Base-by-base conservation (phyloP, 495 filamentous ascomycete genomes). In the Saxophila tyrrhenica region DNA sequence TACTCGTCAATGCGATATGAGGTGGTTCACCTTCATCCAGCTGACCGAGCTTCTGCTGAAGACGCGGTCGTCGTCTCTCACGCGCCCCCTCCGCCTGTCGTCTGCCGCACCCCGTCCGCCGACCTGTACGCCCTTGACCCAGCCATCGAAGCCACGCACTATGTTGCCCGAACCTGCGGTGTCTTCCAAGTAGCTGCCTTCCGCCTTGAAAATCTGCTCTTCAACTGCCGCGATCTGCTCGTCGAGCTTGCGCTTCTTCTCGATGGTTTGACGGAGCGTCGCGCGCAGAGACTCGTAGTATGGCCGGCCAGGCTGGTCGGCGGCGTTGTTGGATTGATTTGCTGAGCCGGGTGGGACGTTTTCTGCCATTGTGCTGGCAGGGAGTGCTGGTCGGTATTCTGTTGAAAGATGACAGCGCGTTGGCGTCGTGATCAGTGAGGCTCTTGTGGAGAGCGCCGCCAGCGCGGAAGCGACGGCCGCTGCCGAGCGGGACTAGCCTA, bases 91-190 rank as follows among this genome's bases (percentile, higher is more conserved):
- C 45, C 69, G 61, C 45, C 58, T 39, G 17, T 60, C 58, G 50
- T 60, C 58, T 61, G 58, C 52, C 58, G 60, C 50, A 55, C 52
- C 44, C 58, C 62, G 24, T 62, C 64, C 22, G 56, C 62, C 48
- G 24, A 55, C 52, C 32, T 60, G 46, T 61, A 80, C 78, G 46
- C 87, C 88, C 65, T 98, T 98, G 72, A 95, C 91, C 69, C 95
- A 97, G 60, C 86, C 91, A 65, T 98, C 92, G 69, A 97, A 98
- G 39, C 92, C 92, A 57, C 83, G 86, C 70, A 98, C 89, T 64
- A 98, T 97, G 72, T 98, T 98, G 17, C 92, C 92, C 41, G 75
- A 76, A 21, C 85, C 85, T 16, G 88, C 94, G 10, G 67, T 68
- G 59, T 89, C 87, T 68, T 94, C 89, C 42, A 98, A 81, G 69